These are phyloP conservation scores for Polygonum maritimum DNA, from an alignment of 148 eudicot genomes.

Conservation along the genomic window DNA sequence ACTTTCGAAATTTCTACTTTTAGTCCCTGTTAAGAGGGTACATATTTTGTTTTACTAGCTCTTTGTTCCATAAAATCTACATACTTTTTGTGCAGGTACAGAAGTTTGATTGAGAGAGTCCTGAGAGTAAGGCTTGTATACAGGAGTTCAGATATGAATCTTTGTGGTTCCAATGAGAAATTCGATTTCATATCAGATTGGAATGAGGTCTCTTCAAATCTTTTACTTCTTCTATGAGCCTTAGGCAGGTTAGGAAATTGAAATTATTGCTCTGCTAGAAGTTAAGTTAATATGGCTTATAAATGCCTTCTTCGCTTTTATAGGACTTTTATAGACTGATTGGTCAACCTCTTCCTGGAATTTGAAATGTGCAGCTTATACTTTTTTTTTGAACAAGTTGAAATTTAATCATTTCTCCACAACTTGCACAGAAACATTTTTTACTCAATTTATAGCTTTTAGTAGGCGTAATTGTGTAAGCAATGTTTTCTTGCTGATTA, in stretches of 20 bases:
- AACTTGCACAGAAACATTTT: not conserved
- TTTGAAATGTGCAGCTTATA: not conserved
- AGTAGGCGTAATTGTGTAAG: not conserved
- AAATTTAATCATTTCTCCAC: not conserved
- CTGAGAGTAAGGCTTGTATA: constrained; percentile 87
- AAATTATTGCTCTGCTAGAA: not conserved
- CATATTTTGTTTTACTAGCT: no score
- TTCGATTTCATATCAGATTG: constrained; percentile 94
- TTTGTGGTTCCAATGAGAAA: constrained; percentile 82
- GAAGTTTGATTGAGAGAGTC: constrained; percentile 81
- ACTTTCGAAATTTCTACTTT: not conserved
- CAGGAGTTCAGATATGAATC: constrained; percentile 86
- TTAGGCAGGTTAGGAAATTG: not conserved
- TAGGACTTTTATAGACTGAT: not conserved
- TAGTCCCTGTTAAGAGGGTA: not conserved
- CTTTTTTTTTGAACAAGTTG: not conserved
- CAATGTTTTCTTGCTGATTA: not conserved
- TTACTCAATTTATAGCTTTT: not conserved
- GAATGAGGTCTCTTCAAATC: constrained; percentile 87
- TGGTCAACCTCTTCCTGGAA: not conserved
- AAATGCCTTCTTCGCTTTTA: no score
- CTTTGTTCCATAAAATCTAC: not conserved
- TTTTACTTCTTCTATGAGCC: not conserved
- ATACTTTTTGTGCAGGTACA: constrained; percentile 47
- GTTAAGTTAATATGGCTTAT: not conserved